Conservation (phyloP, 2,329 filamentous ascomycete species). For the Zymoseptoria pseudotritici region DNA sequence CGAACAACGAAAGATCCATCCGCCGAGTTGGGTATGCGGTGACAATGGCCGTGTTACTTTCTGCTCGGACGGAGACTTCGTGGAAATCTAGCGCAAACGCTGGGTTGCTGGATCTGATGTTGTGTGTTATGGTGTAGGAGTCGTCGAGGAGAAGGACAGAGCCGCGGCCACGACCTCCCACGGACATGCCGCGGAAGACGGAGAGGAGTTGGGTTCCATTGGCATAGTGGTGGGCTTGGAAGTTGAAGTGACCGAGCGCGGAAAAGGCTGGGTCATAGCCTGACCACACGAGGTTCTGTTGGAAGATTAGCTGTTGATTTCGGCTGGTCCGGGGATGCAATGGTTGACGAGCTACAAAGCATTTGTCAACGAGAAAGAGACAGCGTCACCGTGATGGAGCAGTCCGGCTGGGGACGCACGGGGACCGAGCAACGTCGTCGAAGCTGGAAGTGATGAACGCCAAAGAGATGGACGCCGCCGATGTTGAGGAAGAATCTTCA, state of each 20-base stretch:
- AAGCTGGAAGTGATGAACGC: not conserved
- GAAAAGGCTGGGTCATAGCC: slow-evolving; percentile 1
- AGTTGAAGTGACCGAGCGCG: slow-evolving; percentile 3
- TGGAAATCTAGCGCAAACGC: slow-evolving; percentile 31
- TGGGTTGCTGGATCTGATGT: slow-evolving; percentile 26
- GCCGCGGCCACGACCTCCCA: slow-evolving; percentile 2
- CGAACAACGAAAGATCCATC: not conserved
- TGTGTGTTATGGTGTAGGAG: slow-evolving; percentile 28
- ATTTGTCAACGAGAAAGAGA: no score
- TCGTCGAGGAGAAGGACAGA: slow-evolving; percentile 9
- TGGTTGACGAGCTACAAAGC: no score
- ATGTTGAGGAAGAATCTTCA: not conserved
- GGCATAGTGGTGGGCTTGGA: not conserved
- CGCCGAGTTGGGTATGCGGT: not conserved
- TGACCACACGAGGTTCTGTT: slow-evolving; percentile 2
- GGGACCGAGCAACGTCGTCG: not conserved
- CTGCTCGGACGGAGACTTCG: slow-evolving; percentile 30
- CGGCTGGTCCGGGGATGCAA: no score
- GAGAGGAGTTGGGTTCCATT: not conserved
- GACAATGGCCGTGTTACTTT: slow-evolving; percentile 1
- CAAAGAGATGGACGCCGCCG: not conserved
- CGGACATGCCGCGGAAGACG: slow-evolving; percentile 2
- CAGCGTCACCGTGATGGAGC: no score
- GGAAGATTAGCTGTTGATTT: no score
- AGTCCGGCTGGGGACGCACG: not conserved